Percentiles rank a stretch among this genome's conserved stretches.
phyloP scores from a whole-genome alignment of 306 rosid species.

The Comarum palustre region DNA sequence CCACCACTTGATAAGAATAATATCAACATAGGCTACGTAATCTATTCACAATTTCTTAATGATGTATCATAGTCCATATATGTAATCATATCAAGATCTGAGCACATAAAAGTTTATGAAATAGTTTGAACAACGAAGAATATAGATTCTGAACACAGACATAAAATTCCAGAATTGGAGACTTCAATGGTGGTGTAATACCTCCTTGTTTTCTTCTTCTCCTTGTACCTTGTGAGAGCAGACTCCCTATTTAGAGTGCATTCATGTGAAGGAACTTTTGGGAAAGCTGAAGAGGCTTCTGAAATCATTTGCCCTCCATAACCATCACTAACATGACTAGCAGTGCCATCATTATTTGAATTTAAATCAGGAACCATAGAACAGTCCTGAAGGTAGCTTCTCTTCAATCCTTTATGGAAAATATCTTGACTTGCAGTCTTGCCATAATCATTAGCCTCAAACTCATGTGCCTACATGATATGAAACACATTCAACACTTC shows the following conservation, averaged over 20 bases:
- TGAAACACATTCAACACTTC: neutral
- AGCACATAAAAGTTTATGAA: neutral
- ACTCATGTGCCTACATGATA: conserved; percentile 27
- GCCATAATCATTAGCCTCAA: conserved; percentile 34
- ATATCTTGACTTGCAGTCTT: conserved; percentile 41
- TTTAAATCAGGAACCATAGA: conserved; percentile 30
- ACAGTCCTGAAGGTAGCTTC: conserved; percentile 37
- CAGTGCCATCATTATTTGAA: conserved; percentile 28
- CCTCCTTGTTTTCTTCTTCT: conserved; percentile 91
- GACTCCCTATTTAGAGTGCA: conserved; percentile 67
- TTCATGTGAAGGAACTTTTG: conserved; percentile 47
- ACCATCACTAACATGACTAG: conserved; percentile 26
- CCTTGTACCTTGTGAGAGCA: conserved; percentile 79
- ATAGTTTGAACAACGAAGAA: neutral
- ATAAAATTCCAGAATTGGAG: neutral
- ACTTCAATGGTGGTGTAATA: conserved; percentile 18
- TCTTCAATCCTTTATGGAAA: conserved; percentile 29
- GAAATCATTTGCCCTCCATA: conserved; percentile 26
- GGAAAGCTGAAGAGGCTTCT: conserved; percentile 35
- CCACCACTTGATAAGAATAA: neutral
- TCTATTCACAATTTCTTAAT: neutral
- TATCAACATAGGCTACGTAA: neutral
- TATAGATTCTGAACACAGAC: neutral
- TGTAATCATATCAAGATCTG: neutral
- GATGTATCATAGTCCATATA: neutral